Evolutionary conservation across 768 basidiomycete genomes (phyloP).

Genomic region (Lyophyllum semitale): DNA sequence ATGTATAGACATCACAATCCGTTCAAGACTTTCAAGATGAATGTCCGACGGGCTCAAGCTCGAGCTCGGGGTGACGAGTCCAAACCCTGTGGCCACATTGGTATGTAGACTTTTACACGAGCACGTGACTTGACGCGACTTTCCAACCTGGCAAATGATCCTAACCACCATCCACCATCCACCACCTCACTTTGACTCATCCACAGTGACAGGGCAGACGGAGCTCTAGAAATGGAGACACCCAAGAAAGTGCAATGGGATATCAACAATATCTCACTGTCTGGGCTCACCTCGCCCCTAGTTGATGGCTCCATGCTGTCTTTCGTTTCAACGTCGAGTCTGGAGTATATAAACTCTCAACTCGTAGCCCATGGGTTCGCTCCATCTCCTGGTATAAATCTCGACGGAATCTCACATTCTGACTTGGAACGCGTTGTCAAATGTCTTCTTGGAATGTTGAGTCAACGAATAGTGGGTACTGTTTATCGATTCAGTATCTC

Average conservation of each 20-base stretch:
- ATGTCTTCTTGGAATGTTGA: conserved; percentile 74
- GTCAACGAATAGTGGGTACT: conserved; percentile 71
- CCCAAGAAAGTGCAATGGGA: conserved; percentile 58
- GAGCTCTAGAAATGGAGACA: conserved; percentile 32
- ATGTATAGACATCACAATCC: no score
- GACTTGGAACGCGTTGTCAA: conserved; percentile 64
- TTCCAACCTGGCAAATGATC: not conserved
- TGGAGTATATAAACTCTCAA: conserved; percentile 82
- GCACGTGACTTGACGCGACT: conserved; percentile 27
- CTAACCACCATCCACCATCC: not conserved
- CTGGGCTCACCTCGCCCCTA: conserved; percentile 42
- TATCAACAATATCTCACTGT: conserved; percentile 44
- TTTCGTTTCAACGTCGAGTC: conserved; percentile 55
- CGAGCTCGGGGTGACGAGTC: no score
- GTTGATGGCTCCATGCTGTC: conserved; percentile 48
- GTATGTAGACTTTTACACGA: conserved; percentile 5
- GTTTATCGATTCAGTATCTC: conserved; percentile 1
- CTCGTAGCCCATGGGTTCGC: conserved; percentile 82
- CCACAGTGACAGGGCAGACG: not conserved
- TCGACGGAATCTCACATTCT: conserved; percentile 62
- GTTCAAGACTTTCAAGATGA: not conserved
- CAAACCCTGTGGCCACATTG: no score
- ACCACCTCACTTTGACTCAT: not conserved
- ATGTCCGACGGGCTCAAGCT: no score
- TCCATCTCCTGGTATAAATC: conserved; percentile 59